These are phyloP conservation scores for Emergomyces orientalis DNA, from an alignment of 2,329 filamentous ascomycete genomes.

Conservation along the genomic window DNA sequence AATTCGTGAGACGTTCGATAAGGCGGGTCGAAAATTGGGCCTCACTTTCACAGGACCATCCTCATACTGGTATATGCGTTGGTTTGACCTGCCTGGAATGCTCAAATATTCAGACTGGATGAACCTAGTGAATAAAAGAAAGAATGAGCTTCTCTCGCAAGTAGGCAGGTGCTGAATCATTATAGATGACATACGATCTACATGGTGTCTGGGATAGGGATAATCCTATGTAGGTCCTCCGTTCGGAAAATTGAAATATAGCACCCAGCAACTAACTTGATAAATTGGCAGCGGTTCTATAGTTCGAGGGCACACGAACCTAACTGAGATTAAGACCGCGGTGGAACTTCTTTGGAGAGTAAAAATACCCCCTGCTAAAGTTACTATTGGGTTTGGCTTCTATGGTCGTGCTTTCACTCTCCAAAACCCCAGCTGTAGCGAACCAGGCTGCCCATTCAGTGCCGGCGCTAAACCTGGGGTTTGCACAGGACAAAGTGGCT, in stretches of 20 bases:
- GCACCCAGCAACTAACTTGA: neutral
- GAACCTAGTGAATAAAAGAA: conserved; percentile 13
- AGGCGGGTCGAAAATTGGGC: conserved; percentile 2
- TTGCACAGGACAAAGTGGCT: conserved; percentile 19
- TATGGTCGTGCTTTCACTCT: conserved; percentile 42
- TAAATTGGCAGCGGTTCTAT: conserved; percentile 9
- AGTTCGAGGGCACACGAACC: conserved; percentile 28
- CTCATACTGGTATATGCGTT: conserved; percentile 22
- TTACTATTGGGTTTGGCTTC: conserved; percentile 36
- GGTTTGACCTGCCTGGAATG: conserved; percentile 23
- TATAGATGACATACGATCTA: conserved; percentile 22
- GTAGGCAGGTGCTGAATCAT: neutral
- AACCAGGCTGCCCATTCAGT: conserved; percentile 21
- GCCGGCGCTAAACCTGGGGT: conserved; percentile 20
- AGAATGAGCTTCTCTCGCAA: neutral
- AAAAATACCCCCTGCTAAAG: conserved; percentile 19
- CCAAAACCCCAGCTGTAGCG: conserved; percentile 14
- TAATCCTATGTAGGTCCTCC: conserved; percentile 10
- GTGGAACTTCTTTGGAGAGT: conserved; percentile 21
- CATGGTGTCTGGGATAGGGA: conserved; percentile 21
- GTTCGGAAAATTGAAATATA: neutral
- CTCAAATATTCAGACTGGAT: conserved; percentile 14
- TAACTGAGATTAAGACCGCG: conserved; percentile 21
- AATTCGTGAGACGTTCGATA: conserved; percentile 12
- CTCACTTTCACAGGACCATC: conserved; percentile 17